Base-by-base conservation (phyloP, 176 grass and related monocot genomes). In the Cenchrus fungigraminus region DNA sequence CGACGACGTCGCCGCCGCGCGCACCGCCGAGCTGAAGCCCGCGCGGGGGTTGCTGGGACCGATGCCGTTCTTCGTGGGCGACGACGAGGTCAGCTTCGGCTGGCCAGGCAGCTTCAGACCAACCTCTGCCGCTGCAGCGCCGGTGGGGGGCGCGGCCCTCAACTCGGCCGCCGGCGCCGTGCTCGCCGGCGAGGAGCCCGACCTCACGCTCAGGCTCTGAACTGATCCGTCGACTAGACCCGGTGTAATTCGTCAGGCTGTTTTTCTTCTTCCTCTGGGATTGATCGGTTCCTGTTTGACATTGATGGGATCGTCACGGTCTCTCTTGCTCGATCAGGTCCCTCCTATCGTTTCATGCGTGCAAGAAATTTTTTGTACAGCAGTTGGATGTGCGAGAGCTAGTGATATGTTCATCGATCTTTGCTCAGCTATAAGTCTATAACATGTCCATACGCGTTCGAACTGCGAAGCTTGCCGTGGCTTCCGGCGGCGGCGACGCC, bases 121-220 rank as follows among this genome's bases (percentile, higher is more conserved):
- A 0, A 44, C 74, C 9, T 13, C 31, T 20, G n/a, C 19, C 22
- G 17, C 63, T 9, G 73, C 68, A 2, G 60, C 79, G 6, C 6
- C 43, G 4, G 37, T 22, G 12, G 45, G 44, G 40, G 79, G 74
- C 51, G 22, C 4, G 20, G 80, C 80, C 12, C n/a, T 89, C 77
- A 59, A 60, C 68, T 79, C 82, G 1, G 46, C 52, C 29, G 16
- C 11, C 85, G 76, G 74, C 71, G 20, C 79, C 50, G 76, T 64
- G 79, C 68, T 14, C 44, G 88, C 43, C 54, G 71, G 17, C 13
- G 93, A 95, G 83, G 93, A 95, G 87, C 93, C 88, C 65, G 93
- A 95, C 62, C 90, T 95, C 14, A 86, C 90, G 77, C 93, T 95
- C 28, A 92, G 90, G 84, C 90, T 95, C 66, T 92, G 52, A 76